Evolutionary conservation across 345 rosid species (phyloP).

Genomic region (Bretschneidera sinensis): DNA sequence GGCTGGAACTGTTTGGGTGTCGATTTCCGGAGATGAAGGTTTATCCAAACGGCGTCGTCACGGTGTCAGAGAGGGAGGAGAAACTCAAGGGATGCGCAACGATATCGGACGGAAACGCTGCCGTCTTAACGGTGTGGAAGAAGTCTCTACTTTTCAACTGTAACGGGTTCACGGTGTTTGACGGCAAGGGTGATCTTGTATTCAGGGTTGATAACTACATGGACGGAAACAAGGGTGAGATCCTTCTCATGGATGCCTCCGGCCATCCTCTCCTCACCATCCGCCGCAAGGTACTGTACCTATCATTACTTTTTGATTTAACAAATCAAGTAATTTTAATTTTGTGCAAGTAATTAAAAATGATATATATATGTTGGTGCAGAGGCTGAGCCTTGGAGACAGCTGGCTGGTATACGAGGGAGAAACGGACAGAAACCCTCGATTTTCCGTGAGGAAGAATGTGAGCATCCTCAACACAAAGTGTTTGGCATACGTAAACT

Average conservation of each 20-base stretch:
- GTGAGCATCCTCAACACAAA: slow-evolving; percentile 39
- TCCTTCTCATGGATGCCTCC: slow-evolving; percentile 85
- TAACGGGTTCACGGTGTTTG: slow-evolving; percentile 87
- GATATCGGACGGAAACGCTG: slow-evolving; percentile 20
- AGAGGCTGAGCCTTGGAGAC: slow-evolving; percentile 73
- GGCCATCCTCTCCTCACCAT: slow-evolving; percentile 88
- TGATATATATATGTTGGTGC: too few species aligned
- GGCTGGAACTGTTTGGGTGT: slow-evolving; percentile 2
- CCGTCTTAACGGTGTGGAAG: slow-evolving; percentile 80
- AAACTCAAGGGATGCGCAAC: too few species aligned
- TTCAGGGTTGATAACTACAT: slow-evolving; percentile 89
- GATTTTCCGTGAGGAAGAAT: slow-evolving; percentile 50
- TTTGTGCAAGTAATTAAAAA: too few species aligned
- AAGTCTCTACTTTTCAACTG: slow-evolving; percentile 92
- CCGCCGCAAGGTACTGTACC: slow-evolving; percentile 72
- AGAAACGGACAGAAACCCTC: slow-evolving; percentile 53
- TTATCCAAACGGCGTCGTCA: slow-evolving; percentile 41
- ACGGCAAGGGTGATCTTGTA: slow-evolving; percentile 62
- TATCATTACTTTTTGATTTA: not conserved
- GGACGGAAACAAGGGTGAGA: slow-evolving; percentile 43
- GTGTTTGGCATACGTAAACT: slow-evolving; percentile 53
- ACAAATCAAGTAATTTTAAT: too few species aligned
- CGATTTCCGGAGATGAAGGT: slow-evolving; percentile 53
- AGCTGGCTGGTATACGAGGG: slow-evolving; percentile 84
- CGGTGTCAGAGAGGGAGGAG: too few species aligned